Evolutionary conservation across 495 filamentous ascomycete species (phyloP).

Genomic region (Tuber brumale): DNA sequence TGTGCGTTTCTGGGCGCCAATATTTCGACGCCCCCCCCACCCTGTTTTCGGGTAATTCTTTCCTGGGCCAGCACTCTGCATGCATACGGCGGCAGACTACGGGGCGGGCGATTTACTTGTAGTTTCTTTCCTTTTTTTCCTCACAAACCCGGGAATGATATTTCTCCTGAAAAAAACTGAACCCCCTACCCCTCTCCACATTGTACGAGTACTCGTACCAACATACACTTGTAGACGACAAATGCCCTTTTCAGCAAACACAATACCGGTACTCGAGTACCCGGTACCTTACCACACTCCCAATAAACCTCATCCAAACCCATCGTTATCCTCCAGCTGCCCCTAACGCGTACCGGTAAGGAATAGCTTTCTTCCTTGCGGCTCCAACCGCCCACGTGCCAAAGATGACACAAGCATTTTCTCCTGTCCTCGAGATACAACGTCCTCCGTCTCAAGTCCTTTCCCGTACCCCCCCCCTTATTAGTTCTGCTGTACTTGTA

Average conservation of each 20-base stretch:
- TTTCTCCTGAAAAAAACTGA: background rate
- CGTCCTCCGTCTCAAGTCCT: background rate
- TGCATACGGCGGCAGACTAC: background rate
- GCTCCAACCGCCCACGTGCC: conserved; percentile 1
- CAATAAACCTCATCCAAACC: background rate
- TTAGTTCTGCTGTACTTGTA: background rate
- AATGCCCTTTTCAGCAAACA: background rate
- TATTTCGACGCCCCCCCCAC: background rate
- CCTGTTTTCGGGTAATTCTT: background rate
- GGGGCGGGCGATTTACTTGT: too few relatives aligned
- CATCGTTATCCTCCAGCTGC: background rate
- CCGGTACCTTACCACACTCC: background rate
- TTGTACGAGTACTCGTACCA: background rate
- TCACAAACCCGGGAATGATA: background rate
- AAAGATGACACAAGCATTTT: background rate
- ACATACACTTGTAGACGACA: too few relatives aligned
- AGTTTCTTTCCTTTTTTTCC: background rate
- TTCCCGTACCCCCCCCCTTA: background rate
- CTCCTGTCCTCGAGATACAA: background rate
- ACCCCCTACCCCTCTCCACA: background rate
- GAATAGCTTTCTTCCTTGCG: background rate
- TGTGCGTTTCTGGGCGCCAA: background rate
- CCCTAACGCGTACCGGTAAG: too few relatives aligned
- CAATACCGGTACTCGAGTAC: background rate
- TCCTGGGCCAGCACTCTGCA: background rate